Conservation (phyloP, 2,329 filamentous ascomycete genomes). For the Talaromyces sp. region DNA sequence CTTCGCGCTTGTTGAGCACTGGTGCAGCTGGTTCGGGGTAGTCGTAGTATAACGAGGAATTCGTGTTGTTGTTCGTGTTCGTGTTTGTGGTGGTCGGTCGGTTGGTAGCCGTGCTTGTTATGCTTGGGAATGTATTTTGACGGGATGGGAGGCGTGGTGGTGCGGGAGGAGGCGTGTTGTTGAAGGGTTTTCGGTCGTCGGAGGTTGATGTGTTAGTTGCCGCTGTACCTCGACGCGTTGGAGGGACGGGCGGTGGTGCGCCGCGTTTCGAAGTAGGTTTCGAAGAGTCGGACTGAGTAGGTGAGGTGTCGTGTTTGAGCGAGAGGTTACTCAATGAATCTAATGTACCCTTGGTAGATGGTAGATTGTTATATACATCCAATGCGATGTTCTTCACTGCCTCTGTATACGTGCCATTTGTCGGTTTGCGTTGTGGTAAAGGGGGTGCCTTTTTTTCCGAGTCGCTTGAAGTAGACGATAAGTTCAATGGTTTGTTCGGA, state of each 20-base stretch:
- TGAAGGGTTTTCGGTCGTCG: not conserved
- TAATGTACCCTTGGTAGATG: conserved; percentile 19
- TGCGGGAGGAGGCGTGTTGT: conserved; percentile 20
- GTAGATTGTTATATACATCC: conserved; percentile 22
- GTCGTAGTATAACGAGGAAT: conserved; percentile 19
- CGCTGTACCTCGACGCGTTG: conserved; percentile 23
- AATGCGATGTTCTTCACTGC: conserved; percentile 21
- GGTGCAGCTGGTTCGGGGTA: conserved; percentile 25
- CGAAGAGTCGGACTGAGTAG: conserved; percentile 11
- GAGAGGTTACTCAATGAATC: conserved; percentile 17
- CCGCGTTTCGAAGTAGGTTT: conserved; percentile 22
- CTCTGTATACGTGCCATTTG: conserved; percentile 20
- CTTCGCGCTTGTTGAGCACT: conserved; percentile 47
- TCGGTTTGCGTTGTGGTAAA: conserved; percentile 25
- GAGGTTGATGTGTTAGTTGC: not conserved
- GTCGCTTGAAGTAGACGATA: conserved; percentile 22
- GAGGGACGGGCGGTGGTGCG: conserved; percentile 24
- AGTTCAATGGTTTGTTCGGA: conserved; percentile 34
- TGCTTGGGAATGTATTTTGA: not conserved
- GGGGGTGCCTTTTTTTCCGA: conserved; percentile 24
- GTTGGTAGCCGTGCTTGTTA: not conserved
- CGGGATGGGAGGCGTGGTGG: conserved; percentile 3
- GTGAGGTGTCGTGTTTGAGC: conserved; percentile 4
- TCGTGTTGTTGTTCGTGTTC: not conserved
- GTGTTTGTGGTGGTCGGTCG: not conserved